Evolutionary conservation across 257 asterid species (phyloP).

Genomic region (Marsdenia floribunda): DNA sequence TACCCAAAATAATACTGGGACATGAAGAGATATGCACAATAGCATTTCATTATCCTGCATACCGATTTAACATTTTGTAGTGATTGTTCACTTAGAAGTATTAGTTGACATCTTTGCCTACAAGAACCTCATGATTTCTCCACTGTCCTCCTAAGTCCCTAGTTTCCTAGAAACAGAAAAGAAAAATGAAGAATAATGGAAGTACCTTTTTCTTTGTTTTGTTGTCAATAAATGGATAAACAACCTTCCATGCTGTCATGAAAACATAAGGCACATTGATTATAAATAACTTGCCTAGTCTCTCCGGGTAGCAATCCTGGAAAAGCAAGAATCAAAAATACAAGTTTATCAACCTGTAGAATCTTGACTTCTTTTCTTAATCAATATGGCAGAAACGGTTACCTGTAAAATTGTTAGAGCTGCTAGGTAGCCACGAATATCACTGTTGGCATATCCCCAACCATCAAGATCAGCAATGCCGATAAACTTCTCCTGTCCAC

Average conservation of each 20-base stretch:
- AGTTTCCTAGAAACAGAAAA: not conserved
- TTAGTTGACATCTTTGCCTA: not conserved
- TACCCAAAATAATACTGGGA: not conserved
- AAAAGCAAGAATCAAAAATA: not conserved
- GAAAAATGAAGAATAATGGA: not conserved
- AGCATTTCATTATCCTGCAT: not conserved
- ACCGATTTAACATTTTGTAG: not conserved
- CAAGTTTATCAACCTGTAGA: not conserved
- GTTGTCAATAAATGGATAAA: slow-evolving; percentile 78
- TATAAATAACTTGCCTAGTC: slow-evolving; percentile 69
- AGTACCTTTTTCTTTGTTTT: slow-evolving; percentile 78
- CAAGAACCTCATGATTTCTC: not conserved
- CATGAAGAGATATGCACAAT: not conserved
- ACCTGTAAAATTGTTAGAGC: slow-evolving; percentile 74
- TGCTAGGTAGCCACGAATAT: slow-evolving; percentile 75
- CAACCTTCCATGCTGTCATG: slow-evolving; percentile 87
- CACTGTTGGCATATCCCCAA: slow-evolving; percentile 77
- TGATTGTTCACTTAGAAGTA: not conserved
- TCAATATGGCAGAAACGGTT: not conserved
- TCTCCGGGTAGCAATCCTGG: slow-evolving; percentile 90
- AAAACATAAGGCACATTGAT: slow-evolving; percentile 72
- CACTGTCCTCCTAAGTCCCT: not conserved
- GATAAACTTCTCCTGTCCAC: slow-evolving; percentile 76
- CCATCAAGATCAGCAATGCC: slow-evolving; percentile 67
- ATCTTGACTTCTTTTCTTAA: not conserved